Evolutionary conservation across 257 asterid species (phyloP), one percentile per base, ranked within the genome.

Genomic region (Datura wrightii): DNA sequence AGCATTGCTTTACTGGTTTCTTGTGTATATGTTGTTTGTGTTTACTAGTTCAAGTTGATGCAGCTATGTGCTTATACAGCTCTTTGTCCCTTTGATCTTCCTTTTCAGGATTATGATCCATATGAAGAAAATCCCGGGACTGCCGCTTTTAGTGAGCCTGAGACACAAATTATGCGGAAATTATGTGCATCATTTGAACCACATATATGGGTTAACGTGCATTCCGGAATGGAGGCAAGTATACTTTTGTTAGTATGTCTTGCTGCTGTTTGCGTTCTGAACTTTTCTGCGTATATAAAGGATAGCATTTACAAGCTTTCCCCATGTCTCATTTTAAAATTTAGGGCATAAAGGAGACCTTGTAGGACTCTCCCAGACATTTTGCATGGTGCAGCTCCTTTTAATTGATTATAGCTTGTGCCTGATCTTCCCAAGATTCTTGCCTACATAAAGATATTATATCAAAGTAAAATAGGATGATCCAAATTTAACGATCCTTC

Each of bases 161-260:
- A 96, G 97, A 83, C 94, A 83, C 99, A 96, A 88, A 86, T 93
- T 56, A 93, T 96, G 98, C 89, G 98, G 81, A 96, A 93, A 86
- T 90, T 97, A 84, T 87, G 96, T 18, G 37, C 92, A 74, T 89
- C 98, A 54, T 97, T 97, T 80, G 98, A 92, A 87, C 99, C 99
- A 58, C 99, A 95, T 90, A 89, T 95, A 86, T 97, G 99, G 99
- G 99, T 93, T 62, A 97, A 94, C 86, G 98, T 94, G 91, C 98
- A 97, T 88, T 96, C 98, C n/a, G 98, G 99, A 78, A 96, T 97
- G 98, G 99, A 97, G 95, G 99, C 92, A 91, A 83, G 88, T 82
- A 69, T 67, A 59, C 48, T 85, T 41, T 31, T 66, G 41, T 44
- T 85, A 11, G 84, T 67, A 53, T 88, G 41, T 86, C 42, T 84